These are phyloP conservation scores for Colletotrichum neosansevieriae DNA, from an alignment of 2,329 filamentous ascomycete genomes.

Conservation along the genomic window DNA sequence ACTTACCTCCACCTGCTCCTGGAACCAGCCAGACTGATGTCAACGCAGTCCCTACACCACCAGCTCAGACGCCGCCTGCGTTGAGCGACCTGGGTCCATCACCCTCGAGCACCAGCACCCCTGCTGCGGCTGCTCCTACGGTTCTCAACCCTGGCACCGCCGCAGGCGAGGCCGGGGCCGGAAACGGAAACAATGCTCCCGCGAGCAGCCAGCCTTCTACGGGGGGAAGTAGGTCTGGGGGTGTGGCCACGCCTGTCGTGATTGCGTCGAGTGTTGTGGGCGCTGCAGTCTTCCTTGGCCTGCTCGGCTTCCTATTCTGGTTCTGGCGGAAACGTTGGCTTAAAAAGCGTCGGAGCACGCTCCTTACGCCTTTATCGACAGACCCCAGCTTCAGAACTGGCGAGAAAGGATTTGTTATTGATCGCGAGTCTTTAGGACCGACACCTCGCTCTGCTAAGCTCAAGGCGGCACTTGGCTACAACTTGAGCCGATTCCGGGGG, in stretches of 20 bases:
- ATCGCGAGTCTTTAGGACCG: constrained; percentile 61
- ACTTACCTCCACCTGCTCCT: constrained; percentile 41
- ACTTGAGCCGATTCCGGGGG: constrained; percentile 51
- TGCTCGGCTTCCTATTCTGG: constrained; percentile 64
- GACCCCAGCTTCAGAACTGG: constrained; percentile 46
- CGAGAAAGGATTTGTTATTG: constrained; percentile 53
- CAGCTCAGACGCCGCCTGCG: constrained; percentile 31
- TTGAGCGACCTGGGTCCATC: constrained; percentile 27
- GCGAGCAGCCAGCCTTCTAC: constrained; percentile 9
- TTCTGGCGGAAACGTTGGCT: constrained; percentile 59
- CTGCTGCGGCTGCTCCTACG: constrained; percentile 7
- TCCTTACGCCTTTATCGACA: constrained; percentile 61
- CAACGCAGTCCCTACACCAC: constrained; percentile 44
- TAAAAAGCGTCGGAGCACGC: constrained; percentile 59
- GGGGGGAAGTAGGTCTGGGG: constrained; percentile 44
- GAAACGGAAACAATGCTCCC: constrained; percentile 16
- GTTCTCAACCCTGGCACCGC: constrained; percentile 34
- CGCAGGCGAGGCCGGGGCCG: constrained; percentile 27
- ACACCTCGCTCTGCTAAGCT: constrained; percentile 59
- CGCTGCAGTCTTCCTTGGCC: constrained; percentile 57
- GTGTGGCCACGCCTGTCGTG: constrained; percentile 52
- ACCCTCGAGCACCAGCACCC: constrained; percentile 20
- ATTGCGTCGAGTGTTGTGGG: constrained; percentile 66
- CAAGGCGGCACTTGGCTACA: constrained; percentile 54
- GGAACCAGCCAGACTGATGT: constrained; percentile 53